phyloP scores from a whole-genome alignment of 2,329 filamentous ascomycete species.

The Pochonia chlamydosporia region DNA sequence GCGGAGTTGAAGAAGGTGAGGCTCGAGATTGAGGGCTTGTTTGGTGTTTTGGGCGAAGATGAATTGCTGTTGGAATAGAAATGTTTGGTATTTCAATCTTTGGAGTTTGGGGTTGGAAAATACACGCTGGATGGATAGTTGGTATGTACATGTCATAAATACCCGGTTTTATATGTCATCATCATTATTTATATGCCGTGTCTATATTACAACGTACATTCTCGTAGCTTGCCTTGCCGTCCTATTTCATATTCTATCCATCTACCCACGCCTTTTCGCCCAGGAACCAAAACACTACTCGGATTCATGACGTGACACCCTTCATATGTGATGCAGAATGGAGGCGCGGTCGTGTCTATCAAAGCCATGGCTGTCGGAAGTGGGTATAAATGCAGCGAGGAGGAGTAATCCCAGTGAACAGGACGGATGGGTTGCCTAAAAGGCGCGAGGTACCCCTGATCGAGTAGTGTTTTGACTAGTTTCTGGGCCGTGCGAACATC shows the following conservation, averaged over 20 bases:
- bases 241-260: slow-evolving; percentile 86
- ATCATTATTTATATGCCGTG: not conserved
- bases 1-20: slow-evolving; percentile 58
- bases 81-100: not conserved
- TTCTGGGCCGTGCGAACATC: slow-evolving; percentile 60
- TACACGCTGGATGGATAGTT: no score
- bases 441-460: slow-evolving; percentile 83
- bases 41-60: slow-evolving; percentile 58
- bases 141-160: not conserved
- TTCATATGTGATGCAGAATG: slow-evolving; percentile 88
- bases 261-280: slow-evolving; percentile 60
- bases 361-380: slow-evolving; percentile 79
- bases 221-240: slow-evolving; percentile 55
- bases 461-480: slow-evolving; percentile 84
- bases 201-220: slow-evolving; percentile 48
- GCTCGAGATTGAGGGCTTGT: slow-evolving; percentile 55
- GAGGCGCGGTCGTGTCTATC: slow-evolving; percentile 72
- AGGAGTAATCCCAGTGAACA: slow-evolving; percentile 82
- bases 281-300: slow-evolving; percentile 65
- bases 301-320: slow-evolving; percentile 96
- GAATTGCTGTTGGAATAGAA: slow-evolving; percentile 48
- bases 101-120: no score
- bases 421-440: slow-evolving; percentile 77
- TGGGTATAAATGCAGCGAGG: slow-evolving; percentile 76
- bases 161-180: not conserved